These are phyloP conservation scores for Penicillium bialowiezense DNA, from an alignment of 495 filamentous ascomycete species.

Conservation along the genomic window DNA sequence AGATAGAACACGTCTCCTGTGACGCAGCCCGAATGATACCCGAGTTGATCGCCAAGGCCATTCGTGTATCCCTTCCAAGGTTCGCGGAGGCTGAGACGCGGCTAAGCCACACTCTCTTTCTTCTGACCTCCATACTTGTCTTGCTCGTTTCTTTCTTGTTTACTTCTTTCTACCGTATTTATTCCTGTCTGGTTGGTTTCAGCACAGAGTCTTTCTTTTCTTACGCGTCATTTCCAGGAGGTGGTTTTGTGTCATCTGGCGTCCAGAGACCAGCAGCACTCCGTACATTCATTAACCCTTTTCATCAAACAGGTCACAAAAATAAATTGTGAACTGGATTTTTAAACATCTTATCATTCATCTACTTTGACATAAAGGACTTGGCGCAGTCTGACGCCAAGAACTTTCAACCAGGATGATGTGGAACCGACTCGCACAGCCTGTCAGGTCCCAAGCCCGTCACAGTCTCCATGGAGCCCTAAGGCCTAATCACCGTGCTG, in stretches of 20 bases:
- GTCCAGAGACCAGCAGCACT: too few relatives aligned
- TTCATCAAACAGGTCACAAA: background rate
- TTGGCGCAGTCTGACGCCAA: conserved; percentile 2
- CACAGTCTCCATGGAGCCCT: conserved; percentile 16
- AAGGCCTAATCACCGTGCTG: conserved; percentile 4
- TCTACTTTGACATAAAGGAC: background rate
- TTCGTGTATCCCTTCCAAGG: conserved; percentile 2
- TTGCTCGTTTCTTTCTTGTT: conserved; percentile 15
- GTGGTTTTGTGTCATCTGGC: background rate
- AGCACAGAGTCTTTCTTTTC: background rate
- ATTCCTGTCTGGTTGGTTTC: background rate
- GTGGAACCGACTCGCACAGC: conserved; percentile 22
- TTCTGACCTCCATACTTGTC: background rate
- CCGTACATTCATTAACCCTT: conserved; percentile 3
- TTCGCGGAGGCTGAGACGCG: conserved; percentile 10
- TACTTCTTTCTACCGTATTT: conserved; percentile 6
- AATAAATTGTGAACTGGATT: too few relatives aligned
- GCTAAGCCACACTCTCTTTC: conserved; percentile 23
- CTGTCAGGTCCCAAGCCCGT: conserved; percentile 19
- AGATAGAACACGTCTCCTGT: too few relatives aligned
- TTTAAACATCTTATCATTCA: too few relatives aligned
- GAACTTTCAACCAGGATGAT: conserved; percentile 16
- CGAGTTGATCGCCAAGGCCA: conserved; percentile 19
- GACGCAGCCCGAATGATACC: too few relatives aligned
- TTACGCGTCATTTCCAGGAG: conserved; percentile 2